Evolutionary conservation across 306 rosid genomes (phyloP), one percentile per base, ranked within the genome.

Genomic region (Rosa multiflora): DNA sequence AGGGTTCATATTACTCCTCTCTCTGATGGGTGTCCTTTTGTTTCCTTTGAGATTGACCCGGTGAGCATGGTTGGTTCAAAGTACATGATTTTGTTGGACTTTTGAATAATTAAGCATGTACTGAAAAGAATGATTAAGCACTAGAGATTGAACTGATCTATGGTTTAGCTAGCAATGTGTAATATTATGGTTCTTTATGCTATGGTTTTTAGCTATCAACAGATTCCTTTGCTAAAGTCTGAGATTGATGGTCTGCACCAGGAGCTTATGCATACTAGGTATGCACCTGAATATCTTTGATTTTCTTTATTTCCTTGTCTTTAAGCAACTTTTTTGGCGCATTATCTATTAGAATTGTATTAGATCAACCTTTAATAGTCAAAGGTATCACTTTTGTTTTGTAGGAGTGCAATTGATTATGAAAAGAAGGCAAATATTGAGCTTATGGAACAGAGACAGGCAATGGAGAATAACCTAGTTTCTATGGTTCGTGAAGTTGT

Each of bases 401-500:
- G 55, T 77, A 93, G 98, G 80, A 70, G 88, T 67, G 82, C 88
- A 75, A 82, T 85, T 73, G 97, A 91, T 79, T 90, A 86, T 80
- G 98, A 93, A 79, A 93, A 91, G 90, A 89, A 93, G 85, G 92
- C 97, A 80, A 91, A 88, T 79, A 76, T 90, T 51, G 97, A 93
- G 83, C 84, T 91, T 89, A 80, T 90, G 93, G 95, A 91, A 76
- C 98, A 93, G 86, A 90, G 93, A 82, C 97, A 90, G 89, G 85
- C 90, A 20, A 89, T 93, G 98, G 97, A 91, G 87, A 93, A 87
- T 79, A 91, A 87, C 83, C 78, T 90, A 87, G 91, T 91, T 87
- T 87, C 98, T 87, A 88, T 91, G 98, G 97, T 97, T 39, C 88
- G 93, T 46, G 98, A 93, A 84, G 97, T 91, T 76, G 93, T 55